Evolutionary conservation across 352 stramenopile genomes (phyloP), one percentile per base, ranked within the genome.

Genomic region (Pythium grandisporangium): DNA sequence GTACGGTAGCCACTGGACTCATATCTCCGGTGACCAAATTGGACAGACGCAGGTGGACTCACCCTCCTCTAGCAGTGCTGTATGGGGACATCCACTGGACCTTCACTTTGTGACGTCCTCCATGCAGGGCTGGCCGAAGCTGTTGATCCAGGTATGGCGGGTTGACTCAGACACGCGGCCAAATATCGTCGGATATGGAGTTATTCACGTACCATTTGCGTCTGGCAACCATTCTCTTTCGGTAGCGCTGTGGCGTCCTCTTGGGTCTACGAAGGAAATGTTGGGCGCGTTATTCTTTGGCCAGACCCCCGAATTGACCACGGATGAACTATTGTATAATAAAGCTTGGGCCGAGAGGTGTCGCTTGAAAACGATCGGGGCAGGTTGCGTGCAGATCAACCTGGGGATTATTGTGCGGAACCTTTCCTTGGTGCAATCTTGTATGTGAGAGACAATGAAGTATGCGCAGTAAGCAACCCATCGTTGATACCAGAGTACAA

Each of bases 11-110:
- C 37, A 59, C 21, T 85, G 72, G 70, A 63, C 51, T 3, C 68
- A 77, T 50, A 63, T 88, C 16, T 62, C 66, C 20, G 75, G 75
- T 5, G 61, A 83, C 25, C 54, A 77, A 34, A 42, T 72, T 8
- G 75, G 72, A 1, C 65, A 85, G 52, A 82, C 75, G 2, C 75
- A 88, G 42, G 53, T 77, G 16, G 73, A 81, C 23, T 84, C 81
- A 19, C 42, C 69, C 4, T 4, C 43, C 45, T 4, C 47, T 66
- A 8, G 48, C 62, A 6, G 43, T 42, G 24, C 25, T 29, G 57
- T 83, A 7, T 86, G 75, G 72, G 56, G 53, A 16, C 70, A 89
- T 32, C 75, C 75, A 5, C 62, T 89, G 20, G 72, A 84, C 51
- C 52, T 86, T 23, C 75, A 88, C 47, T 76, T 84, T 16, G 59